Evolutionary conservation across 2,329 filamentous ascomycete genomes (phyloP).

Genomic region (Aspergillus fumigatiaffinis): DNA sequence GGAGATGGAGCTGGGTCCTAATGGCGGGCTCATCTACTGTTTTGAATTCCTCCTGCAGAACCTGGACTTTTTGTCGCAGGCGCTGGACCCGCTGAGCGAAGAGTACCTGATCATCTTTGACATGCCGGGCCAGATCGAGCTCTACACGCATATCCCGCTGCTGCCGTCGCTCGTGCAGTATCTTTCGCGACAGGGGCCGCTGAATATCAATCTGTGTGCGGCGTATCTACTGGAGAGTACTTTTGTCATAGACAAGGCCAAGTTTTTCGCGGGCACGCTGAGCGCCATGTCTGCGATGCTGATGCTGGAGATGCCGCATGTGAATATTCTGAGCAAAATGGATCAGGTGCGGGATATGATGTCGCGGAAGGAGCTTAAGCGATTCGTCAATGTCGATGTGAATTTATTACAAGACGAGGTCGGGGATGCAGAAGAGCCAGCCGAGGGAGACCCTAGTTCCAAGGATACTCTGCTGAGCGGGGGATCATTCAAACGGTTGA

Average conservation of each 20-base stretch:
- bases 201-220: slow-evolving; percentile 90
- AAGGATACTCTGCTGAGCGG: slow-evolving; percentile 73
- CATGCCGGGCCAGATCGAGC: slow-evolving; percentile 97
- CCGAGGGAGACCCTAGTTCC: slow-evolving; percentile 60
- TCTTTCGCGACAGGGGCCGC: slow-evolving; percentile 69
- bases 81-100: slow-evolving; percentile 79
- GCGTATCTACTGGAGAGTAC: slow-evolving; percentile 93
- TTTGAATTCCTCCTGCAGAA: slow-evolving; percentile 96
- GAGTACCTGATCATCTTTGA: slow-evolving; percentile 98
- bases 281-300: slow-evolving; percentile 99
- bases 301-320: slow-evolving; percentile 93
- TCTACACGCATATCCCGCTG: slow-evolving; percentile 95
- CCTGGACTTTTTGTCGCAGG: slow-evolving; percentile 83
- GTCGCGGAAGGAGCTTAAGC: slow-evolving; percentile 79
- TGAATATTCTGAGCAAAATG: slow-evolving; percentile 98
- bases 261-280: slow-evolving; percentile 94
- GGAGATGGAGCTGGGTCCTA: slow-evolving; percentile 83
- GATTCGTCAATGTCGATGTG: slow-evolving; percentile 83
- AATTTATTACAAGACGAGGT: slow-evolving; percentile 68
- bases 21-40: slow-evolving; percentile 91
- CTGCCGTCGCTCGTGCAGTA: slow-evolving; percentile 79
- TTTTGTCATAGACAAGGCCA: slow-evolving; percentile 91
- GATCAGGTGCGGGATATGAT: slow-evolving; percentile 90
- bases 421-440: slow-evolving; percentile 49
- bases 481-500: slow-evolving; percentile 74